Conservation (phyloP, 2,329 filamentous ascomycete species). For the Monascus ruber region DNA sequence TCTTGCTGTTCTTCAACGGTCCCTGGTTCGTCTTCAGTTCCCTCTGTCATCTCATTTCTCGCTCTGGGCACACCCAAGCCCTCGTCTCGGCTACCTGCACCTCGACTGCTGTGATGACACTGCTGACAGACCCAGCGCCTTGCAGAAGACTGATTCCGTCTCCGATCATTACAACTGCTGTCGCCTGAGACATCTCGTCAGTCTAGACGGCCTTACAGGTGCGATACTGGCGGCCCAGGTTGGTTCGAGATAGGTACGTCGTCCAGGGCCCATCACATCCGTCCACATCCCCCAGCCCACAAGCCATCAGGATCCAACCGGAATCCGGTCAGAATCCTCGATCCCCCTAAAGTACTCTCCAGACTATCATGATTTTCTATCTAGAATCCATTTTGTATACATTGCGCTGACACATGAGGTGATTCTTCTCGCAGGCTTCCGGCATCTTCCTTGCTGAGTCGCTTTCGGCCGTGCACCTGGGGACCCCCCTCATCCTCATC, state of each 20-base stretch:
- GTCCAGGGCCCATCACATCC: slow-evolving; percentile 21
- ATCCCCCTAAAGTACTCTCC: slow-evolving; percentile 7
- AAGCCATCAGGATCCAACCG: slow-evolving; percentile 18
- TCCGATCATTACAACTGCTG: slow-evolving; percentile 12
- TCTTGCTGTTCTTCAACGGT: slow-evolving; percentile 2
- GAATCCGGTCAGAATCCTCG: background rate
- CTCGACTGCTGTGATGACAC: slow-evolving; percentile 21
- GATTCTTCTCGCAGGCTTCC: slow-evolving; percentile 14
- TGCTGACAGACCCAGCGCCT: slow-evolving; percentile 30
- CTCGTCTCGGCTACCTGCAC: slow-evolving; percentile 6
- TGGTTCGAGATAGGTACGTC: slow-evolving; percentile 20
- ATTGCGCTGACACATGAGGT: slow-evolving; percentile 16
- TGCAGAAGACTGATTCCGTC: slow-evolving; percentile 15
- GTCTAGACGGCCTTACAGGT: slow-evolving; percentile 8
- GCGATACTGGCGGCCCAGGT: slow-evolving; percentile 19
- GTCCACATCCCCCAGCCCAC: slow-evolving; percentile 10
- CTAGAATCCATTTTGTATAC: slow-evolving; percentile 5
- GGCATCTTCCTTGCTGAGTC: slow-evolving; percentile 17
- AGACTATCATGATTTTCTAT: slow-evolving; percentile 2
- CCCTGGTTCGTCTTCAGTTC: slow-evolving; percentile 2
- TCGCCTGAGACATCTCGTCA: slow-evolving; percentile 2
- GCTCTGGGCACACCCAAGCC: slow-evolving; percentile 1
- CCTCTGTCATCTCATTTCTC: background rate
- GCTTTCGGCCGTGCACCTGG: slow-evolving; percentile 26
- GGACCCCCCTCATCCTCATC: slow-evolving; percentile 19